Evolutionary conservation across 345 rosid genomes (phyloP).

Genomic region (Aurinia saxatilis): DNA sequence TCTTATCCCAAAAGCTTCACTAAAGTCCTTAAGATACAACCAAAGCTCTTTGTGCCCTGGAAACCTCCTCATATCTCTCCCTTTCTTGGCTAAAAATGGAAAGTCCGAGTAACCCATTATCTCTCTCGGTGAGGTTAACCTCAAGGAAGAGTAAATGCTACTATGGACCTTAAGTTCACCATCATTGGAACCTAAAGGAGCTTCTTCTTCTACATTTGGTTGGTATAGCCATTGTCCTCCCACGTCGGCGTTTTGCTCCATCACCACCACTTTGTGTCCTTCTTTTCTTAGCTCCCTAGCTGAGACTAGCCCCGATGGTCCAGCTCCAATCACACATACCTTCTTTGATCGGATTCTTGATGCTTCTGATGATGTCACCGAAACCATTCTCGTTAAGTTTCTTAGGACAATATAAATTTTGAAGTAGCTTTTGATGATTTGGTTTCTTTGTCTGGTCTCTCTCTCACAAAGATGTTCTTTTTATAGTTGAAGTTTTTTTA

Average conservation of each 20-base stretch:
- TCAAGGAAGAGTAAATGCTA: constrained; percentile 74
- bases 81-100: constrained; percentile 69
- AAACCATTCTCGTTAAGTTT: constrained; percentile 14
- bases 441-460: constrained; percentile 3
- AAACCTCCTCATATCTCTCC: constrained; percentile 70
- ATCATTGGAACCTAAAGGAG: constrained; percentile 34
- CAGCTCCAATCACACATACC: constrained; percentile 98
- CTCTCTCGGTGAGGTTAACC: constrained; percentile 73
- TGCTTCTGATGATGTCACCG: constrained; percentile 11
- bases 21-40: constrained; percentile 70
- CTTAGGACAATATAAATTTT: too few species aligned
- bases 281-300: constrained; percentile 85
- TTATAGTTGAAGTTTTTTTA: constrained; percentile 14
- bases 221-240: constrained; percentile 94
- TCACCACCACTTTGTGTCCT: constrained; percentile 61
- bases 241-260: constrained; percentile 80
- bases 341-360: constrained; percentile 25
- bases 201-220: constrained; percentile 49
- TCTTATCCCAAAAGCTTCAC: constrained; percentile 56
- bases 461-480: constrained; percentile 1
- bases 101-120: constrained; percentile 88
- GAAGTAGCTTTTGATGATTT: background rate
- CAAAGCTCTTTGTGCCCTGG: constrained; percentile 84
- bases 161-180: constrained; percentile 56
- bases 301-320: constrained; percentile 82